Percentiles rank a stretch among this genome's conserved stretches.
Evolutionary conservation across 192 early-diverging fungal species (phyloP).

Genomic region (Martensiomyces pterosporus): DNA sequence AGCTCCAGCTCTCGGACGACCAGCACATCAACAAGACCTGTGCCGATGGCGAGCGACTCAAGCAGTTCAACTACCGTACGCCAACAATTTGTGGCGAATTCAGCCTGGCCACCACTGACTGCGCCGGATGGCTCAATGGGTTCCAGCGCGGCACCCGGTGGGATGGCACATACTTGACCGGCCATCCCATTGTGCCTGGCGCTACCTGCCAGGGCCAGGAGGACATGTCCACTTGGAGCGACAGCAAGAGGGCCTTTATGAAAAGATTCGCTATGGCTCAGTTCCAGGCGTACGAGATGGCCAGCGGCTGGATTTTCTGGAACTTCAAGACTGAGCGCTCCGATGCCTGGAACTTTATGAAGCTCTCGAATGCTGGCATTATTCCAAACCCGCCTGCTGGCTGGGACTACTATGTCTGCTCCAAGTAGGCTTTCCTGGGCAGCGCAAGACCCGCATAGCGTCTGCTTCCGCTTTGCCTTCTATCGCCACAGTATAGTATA

Average conservation of each 20-base stretch:
- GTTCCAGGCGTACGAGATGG: conserved; percentile 59
- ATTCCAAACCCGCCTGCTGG: conserved; percentile 42
- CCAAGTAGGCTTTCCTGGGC: conserved; percentile 2
- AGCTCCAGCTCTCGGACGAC: conserved; percentile 13
- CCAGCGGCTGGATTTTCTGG: conserved; percentile 58
- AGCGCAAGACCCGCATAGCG: no score
- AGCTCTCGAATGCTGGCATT: conserved; percentile 31
- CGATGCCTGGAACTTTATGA: conserved; percentile 53
- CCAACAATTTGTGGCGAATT: conserved; percentile 69
- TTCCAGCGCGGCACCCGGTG: conserved; percentile 56
- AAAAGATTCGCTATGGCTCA: conserved; percentile 54
- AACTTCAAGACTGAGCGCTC: conserved; percentile 54
- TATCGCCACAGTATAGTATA: no score
- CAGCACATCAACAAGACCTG: conserved; percentile 34
- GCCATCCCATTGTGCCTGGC: conserved; percentile 2
- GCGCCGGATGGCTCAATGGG: conserved; percentile 68
- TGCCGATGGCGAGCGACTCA: conserved; percentile 25
- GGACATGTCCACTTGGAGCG: conserved; percentile 30
- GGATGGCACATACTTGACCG: conserved; percentile 55
- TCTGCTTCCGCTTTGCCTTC: no score
- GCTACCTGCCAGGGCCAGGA: conserved; percentile 24
- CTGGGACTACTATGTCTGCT: conserved; percentile 14
- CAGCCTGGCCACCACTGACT: conserved; percentile 68
- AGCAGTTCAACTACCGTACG: conserved; percentile 23
- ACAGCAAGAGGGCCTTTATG: conserved; percentile 49